Conservation (phyloP, 2,329 filamentous ascomycete species). For the Hypoxylon sp. region DNA sequence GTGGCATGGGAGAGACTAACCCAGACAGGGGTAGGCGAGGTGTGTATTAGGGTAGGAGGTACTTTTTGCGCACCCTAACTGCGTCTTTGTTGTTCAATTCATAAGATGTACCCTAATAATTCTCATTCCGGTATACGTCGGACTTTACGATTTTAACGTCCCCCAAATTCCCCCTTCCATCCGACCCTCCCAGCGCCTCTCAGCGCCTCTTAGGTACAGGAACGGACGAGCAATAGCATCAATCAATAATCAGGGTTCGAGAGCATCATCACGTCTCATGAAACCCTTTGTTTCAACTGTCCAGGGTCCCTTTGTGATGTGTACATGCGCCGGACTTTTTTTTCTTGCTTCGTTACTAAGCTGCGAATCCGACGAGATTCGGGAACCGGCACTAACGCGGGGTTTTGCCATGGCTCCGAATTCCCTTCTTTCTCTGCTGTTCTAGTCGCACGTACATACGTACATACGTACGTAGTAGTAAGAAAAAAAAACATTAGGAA, state of each 20-base stretch:
- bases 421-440: background rate
- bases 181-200: too few relatives aligned
- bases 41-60: background rate
- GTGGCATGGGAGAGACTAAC: slow-evolving; percentile 5
- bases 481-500: slow-evolving; percentile 6
- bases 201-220: background rate
- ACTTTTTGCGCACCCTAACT: slow-evolving; percentile 15
- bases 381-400: slow-evolving; percentile 39
- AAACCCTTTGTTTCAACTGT: slow-evolving; percentile 31
- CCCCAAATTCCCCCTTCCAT: slow-evolving; percentile 3
- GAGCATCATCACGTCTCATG: slow-evolving; percentile 9
- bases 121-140: slow-evolving; percentile 25
- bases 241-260: slow-evolving; percentile 13
- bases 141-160: slow-evolving; percentile 30
- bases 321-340: slow-evolving; percentile 13
- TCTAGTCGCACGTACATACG: background rate
- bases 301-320: slow-evolving; percentile 10
- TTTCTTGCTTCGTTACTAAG: slow-evolving; percentile 22
- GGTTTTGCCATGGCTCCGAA: slow-evolving; percentile 37
- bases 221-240: slow-evolving; percentile 3
- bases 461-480: slow-evolving; percentile 13
- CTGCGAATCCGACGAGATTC: slow-evolving; percentile 17
- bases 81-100: slow-evolving; percentile 16
- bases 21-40: slow-evolving; percentile 34
- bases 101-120: slow-evolving; percentile 1